These are phyloP conservation scores for Garcileccinum viscosum DNA, from an alignment of 1,284 basidiomycete genomes.

Conservation along the genomic window DNA sequence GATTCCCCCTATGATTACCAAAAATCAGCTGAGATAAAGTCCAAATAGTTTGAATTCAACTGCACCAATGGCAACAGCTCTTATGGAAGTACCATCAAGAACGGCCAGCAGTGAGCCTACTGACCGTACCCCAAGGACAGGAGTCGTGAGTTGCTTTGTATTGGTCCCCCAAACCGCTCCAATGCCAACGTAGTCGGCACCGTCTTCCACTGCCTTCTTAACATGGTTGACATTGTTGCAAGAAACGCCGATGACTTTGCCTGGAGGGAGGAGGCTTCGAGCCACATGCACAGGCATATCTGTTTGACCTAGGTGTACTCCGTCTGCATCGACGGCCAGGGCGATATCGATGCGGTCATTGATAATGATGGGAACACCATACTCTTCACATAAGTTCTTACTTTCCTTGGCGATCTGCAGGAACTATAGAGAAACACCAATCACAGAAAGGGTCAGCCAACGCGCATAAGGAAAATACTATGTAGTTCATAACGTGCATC, in stretches of 20 bases:
- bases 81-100: constrained; percentile 68
- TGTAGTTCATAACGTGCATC: constrained; percentile 57
- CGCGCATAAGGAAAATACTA: background rate
- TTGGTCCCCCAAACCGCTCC: constrained; percentile 80
- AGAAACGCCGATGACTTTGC: constrained; percentile 82
- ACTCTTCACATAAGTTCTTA: constrained; percentile 79
- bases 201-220: constrained; percentile 57
- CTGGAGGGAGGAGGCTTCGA: constrained; percentile 71
- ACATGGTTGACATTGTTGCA: constrained; percentile 77
- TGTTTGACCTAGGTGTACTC: constrained; percentile 90
- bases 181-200: constrained; percentile 87
- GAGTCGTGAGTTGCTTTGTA: constrained; percentile 73
- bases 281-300: constrained; percentile 84
- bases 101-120: constrained; percentile 69
- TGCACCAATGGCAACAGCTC: constrained; percentile 84
- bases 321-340: constrained; percentile 76
- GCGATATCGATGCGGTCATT: constrained; percentile 93
- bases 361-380: constrained; percentile 87
- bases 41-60: constrained; percentile 1
- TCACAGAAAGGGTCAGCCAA: background rate
- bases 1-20: constrained; percentile 71
- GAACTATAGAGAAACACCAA: constrained; percentile 58
- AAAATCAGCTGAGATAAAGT: constrained; percentile 3
- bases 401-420: constrained; percentile 76
- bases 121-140: constrained; percentile 67